Percentiles rank a stretch among this genome's conserved stretches.
phyloP scores from a whole-genome alignment of 495 filamentous ascomycete species.

The Aspergillus avenaceus region DNA sequence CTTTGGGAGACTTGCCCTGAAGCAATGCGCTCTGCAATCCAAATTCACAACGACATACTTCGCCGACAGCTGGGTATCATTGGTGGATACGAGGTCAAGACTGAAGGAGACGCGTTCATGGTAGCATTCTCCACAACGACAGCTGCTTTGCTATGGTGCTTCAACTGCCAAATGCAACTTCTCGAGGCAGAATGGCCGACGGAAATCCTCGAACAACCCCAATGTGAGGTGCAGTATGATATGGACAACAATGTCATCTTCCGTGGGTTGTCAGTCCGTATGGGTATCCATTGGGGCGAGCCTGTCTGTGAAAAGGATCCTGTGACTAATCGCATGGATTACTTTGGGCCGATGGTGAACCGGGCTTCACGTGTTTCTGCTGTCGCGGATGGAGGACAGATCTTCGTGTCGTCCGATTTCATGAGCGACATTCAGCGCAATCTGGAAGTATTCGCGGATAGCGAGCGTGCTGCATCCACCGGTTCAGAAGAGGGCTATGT shows the following conservation, averaged over 20 bases:
- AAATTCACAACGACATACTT: conserved; percentile 93
- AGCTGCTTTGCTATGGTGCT: conserved; percentile 89
- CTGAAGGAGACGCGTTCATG: conserved; percentile 99
- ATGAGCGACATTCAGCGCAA: conserved; percentile 92
- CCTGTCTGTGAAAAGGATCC: conserved; percentile 94
- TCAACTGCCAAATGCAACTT: conserved; percentile 84
- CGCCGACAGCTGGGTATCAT: conserved; percentile 88
- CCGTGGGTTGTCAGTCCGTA: conserved; percentile 86
- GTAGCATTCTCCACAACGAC: conserved; percentile 96
- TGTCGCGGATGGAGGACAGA: conserved; percentile 95
- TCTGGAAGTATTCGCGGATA: conserved; percentile 77
- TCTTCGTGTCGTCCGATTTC: conserved; percentile 93
- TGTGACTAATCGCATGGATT: conserved; percentile 97
- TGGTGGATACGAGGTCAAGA: conserved; percentile 98
- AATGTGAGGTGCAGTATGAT: conserved; percentile 77
- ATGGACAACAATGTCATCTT: conserved; percentile 87
- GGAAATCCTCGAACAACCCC: conserved; percentile 82
- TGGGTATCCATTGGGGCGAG: conserved; percentile 94
- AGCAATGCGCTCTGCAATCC: conserved; percentile 93
- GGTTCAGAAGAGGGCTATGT: conserved; percentile 72
- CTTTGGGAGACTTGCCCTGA: conserved; percentile 95
- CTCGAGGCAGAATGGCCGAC: conserved; percentile 88
- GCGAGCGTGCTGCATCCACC: conserved; percentile 62
- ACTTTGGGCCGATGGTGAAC: conserved; percentile 99
- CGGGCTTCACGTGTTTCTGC: conserved; percentile 88